These are phyloP conservation scores for Talaromyces liani DNA, from an alignment of 495 filamentous ascomycete species.

Conservation along the genomic window DNA sequence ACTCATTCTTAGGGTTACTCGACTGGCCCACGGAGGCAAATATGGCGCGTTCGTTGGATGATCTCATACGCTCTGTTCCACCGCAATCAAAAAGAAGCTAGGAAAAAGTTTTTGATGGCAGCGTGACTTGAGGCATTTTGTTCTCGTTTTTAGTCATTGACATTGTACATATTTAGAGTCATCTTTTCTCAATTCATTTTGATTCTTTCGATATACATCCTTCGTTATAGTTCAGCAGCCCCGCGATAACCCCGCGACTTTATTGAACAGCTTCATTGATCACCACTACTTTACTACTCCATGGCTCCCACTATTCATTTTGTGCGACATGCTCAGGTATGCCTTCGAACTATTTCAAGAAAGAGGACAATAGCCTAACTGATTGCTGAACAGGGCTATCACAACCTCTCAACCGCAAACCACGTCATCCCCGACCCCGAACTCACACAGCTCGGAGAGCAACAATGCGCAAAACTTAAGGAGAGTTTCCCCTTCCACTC, in stretches of 20 bases:
- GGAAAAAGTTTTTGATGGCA: not conserved
- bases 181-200: not conserved
- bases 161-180: not conserved
- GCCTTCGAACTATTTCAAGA: conserved; percentile 2
- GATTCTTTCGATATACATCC: not conserved
- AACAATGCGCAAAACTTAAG: conserved; percentile 63
- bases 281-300: not conserved
- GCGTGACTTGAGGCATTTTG: not conserved
- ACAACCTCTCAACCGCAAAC: conserved; percentile 72
- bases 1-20: not conserved
- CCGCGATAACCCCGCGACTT: not conserved
- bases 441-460: conserved; percentile 67
- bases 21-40: conserved; percentile 1
- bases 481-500: conserved; percentile 56
- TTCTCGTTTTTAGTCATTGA: not conserved
- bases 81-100: not conserved
- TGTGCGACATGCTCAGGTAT: conserved; percentile 48
- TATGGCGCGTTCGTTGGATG: conserved; percentile 1
- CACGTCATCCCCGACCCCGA: conserved; percentile 68
- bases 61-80: not conserved
- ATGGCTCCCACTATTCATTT: conserved; percentile 43
- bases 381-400: conserved; percentile 51
- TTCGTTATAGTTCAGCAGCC: not conserved
- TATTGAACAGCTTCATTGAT: not conserved
- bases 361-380: not conserved